Percentiles rank a stretch among this genome's conserved stretches.
Evolutionary conservation across 805 yeast genomes (phyloP).

Genomic region (Candida yuanshanica): DNA sequence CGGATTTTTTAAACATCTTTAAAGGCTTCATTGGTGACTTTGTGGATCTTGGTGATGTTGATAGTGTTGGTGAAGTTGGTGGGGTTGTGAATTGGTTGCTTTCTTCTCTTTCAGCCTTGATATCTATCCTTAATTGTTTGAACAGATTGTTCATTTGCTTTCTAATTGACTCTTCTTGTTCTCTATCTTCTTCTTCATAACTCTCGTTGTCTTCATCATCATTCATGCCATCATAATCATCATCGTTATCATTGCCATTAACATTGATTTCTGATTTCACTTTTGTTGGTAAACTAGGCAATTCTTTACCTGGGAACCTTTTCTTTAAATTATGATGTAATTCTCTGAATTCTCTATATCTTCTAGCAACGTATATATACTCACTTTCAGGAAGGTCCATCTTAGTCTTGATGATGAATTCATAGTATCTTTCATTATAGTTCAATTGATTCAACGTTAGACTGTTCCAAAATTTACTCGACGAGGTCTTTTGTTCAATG

Average conservation of each 20-base stretch:
- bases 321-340: constrained; percentile 48
- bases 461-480: constrained; percentile 25
- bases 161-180: constrained; percentile 18
- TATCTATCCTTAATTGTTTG: constrained; percentile 11
- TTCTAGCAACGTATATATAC: constrained; percentile 38
- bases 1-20: not conserved
- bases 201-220: constrained; percentile 16
- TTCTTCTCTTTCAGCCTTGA: constrained; percentile 1
- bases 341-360: constrained; percentile 62
- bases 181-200: constrained; percentile 6
- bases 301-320: constrained; percentile 62
- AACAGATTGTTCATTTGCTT: constrained; percentile 15
- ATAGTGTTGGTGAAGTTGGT: constrained; percentile 1
- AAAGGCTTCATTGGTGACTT: constrained; percentile 2
- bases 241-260: constrained; percentile 9
- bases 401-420: constrained; percentile 19
- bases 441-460: constrained; percentile 14
- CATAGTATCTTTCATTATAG: constrained; percentile 19
- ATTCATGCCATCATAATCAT: constrained; percentile 18
- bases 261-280: constrained; percentile 34
- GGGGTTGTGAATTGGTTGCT: constrained; percentile 3
- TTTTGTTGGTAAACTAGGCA: constrained; percentile 56
- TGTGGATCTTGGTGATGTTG: not conserved
- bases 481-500: constrained; percentile 21
- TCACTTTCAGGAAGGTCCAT: constrained; percentile 18